Evolutionary conservation across 495 filamentous ascomycete genomes (phyloP).

Genomic region (Penicillium bovifimosum): DNA sequence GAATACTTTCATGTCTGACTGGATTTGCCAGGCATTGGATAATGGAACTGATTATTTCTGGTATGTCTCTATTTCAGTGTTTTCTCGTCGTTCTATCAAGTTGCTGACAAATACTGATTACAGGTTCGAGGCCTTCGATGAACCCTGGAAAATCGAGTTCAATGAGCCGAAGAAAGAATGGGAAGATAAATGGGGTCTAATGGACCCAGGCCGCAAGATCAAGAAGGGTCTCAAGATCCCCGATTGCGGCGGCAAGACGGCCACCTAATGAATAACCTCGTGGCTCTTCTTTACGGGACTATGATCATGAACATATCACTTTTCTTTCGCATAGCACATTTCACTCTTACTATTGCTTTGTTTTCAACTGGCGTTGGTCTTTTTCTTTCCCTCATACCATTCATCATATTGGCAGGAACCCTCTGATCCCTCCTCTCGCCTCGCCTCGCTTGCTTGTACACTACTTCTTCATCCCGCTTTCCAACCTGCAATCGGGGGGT

Average conservation of each 20-base stretch:
- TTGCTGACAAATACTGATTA: background rate
- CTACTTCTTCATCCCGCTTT: background rate
- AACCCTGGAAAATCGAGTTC: constrained; percentile 83
- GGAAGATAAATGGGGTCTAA: constrained; percentile 95
- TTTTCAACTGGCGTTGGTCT: background rate
- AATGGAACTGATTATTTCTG: constrained; percentile 92
- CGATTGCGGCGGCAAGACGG: constrained; percentile 74
- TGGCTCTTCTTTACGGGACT: constrained; percentile 10
- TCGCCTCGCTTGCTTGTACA: background rate
- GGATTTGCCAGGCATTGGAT: constrained; percentile 71
- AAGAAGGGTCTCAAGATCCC: constrained; percentile 85
- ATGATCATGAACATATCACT: constrained; percentile 20
- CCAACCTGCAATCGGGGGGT: background rate
- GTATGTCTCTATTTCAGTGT: constrained; percentile 38
- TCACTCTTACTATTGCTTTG: background rate
- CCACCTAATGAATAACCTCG: constrained; percentile 14
- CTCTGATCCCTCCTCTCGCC: background rate
- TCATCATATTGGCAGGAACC: constrained; percentile 1
- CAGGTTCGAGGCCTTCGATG: constrained; percentile 89
- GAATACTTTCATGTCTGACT: constrained; percentile 81
- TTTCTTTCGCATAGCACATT: background rate
- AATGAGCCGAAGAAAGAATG: constrained; percentile 67
- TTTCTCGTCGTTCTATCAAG: background rate
- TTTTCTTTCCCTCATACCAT: background rate
- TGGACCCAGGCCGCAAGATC: constrained; percentile 80